Percentiles rank a stretch among this genome's conserved stretches.
phyloP scores from a whole-genome alignment of 768 basidiomycete species.

The Aureoboletus auriporus region DNA sequence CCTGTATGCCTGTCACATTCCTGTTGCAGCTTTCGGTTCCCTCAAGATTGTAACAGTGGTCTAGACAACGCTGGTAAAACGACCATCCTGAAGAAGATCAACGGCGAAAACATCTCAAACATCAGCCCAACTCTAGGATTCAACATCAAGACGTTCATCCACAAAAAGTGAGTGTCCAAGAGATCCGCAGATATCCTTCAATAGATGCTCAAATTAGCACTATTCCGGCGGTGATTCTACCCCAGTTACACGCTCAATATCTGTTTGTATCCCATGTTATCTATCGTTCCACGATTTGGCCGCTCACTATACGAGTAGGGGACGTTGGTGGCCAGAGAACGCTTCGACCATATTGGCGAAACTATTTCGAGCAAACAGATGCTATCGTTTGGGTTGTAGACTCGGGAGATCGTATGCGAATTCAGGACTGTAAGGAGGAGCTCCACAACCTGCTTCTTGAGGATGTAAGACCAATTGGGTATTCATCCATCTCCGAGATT shows the following conservation, averaged over 20 bases:
- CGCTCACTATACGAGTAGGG: conserved; percentile 82
- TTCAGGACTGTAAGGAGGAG: conserved; percentile 87
- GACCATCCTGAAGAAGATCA: conserved; percentile 93
- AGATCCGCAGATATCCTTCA: conserved; percentile 14
- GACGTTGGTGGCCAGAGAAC: conserved; percentile 97
- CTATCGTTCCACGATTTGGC: conserved; percentile 44
- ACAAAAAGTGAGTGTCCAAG: conserved; percentile 65
- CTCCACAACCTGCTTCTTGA: conserved; percentile 82
- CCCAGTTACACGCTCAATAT: conserved; percentile 40
- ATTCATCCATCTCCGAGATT: conserved; percentile 12
- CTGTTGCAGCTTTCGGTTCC: background rate
- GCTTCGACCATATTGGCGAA: conserved; percentile 95
- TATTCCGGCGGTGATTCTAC: conserved; percentile 25
- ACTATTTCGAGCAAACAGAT: conserved; percentile 99
- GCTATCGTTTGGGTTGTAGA: conserved; percentile 99
- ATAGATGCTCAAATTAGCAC: conserved; percentile 15
- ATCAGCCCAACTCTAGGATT: conserved; percentile 96
- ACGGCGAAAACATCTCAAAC: conserved; percentile 82
- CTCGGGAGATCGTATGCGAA: conserved; percentile 86
- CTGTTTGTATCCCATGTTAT: conserved; percentile 27
- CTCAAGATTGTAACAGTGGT: conserved; percentile 53
- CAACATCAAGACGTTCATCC: conserved; percentile 96
- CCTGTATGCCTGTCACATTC: conserved; percentile 49
- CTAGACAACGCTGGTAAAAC: conserved; percentile 99
- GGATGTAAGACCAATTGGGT: conserved; percentile 59